Evolutionary conservation across 2,329 filamentous ascomycete species (phyloP).

Genomic region (Apiospora saccharicola): DNA sequence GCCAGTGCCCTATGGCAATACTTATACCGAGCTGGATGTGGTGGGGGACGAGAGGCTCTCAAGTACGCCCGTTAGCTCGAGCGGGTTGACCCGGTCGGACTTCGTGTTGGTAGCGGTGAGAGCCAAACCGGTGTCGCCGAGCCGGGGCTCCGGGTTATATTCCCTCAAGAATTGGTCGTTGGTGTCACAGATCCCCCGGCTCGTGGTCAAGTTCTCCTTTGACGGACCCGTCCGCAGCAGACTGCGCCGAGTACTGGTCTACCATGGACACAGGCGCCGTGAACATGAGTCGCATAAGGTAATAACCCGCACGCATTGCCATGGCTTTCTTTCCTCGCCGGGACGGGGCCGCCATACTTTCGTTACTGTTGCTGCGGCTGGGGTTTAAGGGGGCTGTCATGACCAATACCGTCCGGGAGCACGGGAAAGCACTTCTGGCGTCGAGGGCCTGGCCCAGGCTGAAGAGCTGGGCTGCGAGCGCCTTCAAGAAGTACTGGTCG

Average conservation of each 20-base stretch:
- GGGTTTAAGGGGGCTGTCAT: slow-evolving; percentile 39
- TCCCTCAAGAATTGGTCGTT: slow-evolving; percentile 35
- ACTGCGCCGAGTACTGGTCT: slow-evolving; percentile 31
- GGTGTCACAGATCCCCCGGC: slow-evolving; percentile 29
- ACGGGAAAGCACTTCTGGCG: slow-evolving; percentile 30
- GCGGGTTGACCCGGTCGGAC: slow-evolving; percentile 40
- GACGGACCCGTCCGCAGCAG: slow-evolving; percentile 35
- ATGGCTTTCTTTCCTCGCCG: slow-evolving; percentile 29
- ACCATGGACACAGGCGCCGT: slow-evolving; percentile 7
- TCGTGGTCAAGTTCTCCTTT: slow-evolving; percentile 29
- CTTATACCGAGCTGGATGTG: too few relatives aligned
- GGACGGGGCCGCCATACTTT: neutral
- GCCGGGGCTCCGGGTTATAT: slow-evolving; percentile 36
- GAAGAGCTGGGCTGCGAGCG: too few relatives aligned
- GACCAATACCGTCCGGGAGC: slow-evolving; percentile 38
- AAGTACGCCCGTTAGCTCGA: slow-evolving; percentile 30
- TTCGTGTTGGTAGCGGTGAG: slow-evolving; percentile 39
- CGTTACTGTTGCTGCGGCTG: slow-evolving; percentile 25
- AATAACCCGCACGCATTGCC: slow-evolving; percentile 34
- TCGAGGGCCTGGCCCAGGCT: slow-evolving; percentile 35
- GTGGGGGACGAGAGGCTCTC: too few relatives aligned
- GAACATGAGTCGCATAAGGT: slow-evolving; percentile 35
- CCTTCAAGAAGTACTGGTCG: too few relatives aligned
- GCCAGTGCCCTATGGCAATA: too few relatives aligned
- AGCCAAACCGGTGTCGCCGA: slow-evolving; percentile 33